Evolutionary conservation across 495 filamentous ascomycete genomes (phyloP), one percentile per base, ranked within the genome.

Genomic region (Cenococcum geophilum): DNA sequence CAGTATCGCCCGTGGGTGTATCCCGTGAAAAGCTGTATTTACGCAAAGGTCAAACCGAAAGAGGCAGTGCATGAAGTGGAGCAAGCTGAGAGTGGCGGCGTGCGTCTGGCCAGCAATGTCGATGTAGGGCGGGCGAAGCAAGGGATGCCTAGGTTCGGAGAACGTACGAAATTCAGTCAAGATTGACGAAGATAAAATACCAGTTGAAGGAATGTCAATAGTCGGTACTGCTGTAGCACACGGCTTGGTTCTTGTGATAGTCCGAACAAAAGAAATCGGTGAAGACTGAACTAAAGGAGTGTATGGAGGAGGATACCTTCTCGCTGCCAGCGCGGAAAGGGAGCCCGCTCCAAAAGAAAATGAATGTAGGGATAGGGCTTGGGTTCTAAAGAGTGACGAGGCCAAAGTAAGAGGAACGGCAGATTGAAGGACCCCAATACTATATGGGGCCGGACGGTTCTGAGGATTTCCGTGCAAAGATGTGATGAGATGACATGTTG

Each of bases 331-430:
- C 66, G 66, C 66, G 60, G 59, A 52, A 61, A 61, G 59, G 34
- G 60, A 62, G 56, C 63, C 63, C 66, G 60, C 66, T 65, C 66
- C 66, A 60, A 59, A 57, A 50, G 64, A 65, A 57, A 66, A 66
- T 65, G 66, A 60, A 65, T 56, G 51, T 54, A 52, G 54, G 63
- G 43, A 54, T 56, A 65, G 56, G 66, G 63, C 59, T 34, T 50
- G 57, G 66, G 37, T 42, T 65, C 42, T 63, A 69, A 69, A 48
- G 66, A 69, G 60, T 69, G 66, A 69, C 66, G 59, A 68, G 62
- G 66, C 66, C 66, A 69, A 69, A 69, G 63, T 65, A 64, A 59
- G 60, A 66, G 60, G 59, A 69, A 65, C 18, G 51, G 47, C 51
- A 63, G 60, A 53, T 63, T 58, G 63, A 63, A 57, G 66, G 66